Evolutionary conservation across 1,284 basidiomycete species (phyloP).

Genomic region (Uromyces viciae-fabae): DNA sequence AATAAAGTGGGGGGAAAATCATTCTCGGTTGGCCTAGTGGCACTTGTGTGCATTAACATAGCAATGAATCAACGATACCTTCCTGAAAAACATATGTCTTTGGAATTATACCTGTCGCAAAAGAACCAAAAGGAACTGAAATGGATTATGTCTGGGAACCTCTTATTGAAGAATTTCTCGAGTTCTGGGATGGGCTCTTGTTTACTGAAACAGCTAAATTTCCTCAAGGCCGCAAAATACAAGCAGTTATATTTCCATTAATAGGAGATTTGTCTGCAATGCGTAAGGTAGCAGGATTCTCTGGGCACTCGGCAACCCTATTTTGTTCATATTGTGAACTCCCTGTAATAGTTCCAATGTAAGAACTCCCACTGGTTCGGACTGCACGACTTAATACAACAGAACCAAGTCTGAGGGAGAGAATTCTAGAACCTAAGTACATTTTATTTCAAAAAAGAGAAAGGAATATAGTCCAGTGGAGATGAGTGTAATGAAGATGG

Average conservation of each 20-base stretch:
- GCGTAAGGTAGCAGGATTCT: conserved; percentile 12
- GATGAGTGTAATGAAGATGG: too few relatives aligned
- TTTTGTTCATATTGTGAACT: background rate
- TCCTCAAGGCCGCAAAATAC: background rate
- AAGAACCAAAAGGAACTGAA: background rate
- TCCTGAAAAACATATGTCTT: background rate
- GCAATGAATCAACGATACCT: background rate
- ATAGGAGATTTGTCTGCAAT: background rate
- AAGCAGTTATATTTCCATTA: conserved; percentile 1
- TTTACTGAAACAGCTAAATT: background rate
- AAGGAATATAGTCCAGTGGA: too few relatives aligned
- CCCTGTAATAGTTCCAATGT: too few relatives aligned
- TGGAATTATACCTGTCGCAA: background rate
- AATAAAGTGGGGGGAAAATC: background rate
- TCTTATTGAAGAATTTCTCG: background rate
- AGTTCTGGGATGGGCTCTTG: background rate
- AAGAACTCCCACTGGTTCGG: too few relatives aligned
- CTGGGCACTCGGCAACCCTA: background rate
- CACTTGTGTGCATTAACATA: background rate
- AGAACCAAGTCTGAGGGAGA: too few relatives aligned
- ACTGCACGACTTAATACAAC: too few relatives aligned
- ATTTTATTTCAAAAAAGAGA: too few relatives aligned
- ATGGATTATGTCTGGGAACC: background rate
- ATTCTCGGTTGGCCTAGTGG: background rate
- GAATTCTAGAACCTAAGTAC: too few relatives aligned